Percentiles rank a stretch among this genome's conserved stretches.
Evolutionary conservation across 73 alveolate genomes (phyloP).

Genomic region (Chromera velia): DNA sequence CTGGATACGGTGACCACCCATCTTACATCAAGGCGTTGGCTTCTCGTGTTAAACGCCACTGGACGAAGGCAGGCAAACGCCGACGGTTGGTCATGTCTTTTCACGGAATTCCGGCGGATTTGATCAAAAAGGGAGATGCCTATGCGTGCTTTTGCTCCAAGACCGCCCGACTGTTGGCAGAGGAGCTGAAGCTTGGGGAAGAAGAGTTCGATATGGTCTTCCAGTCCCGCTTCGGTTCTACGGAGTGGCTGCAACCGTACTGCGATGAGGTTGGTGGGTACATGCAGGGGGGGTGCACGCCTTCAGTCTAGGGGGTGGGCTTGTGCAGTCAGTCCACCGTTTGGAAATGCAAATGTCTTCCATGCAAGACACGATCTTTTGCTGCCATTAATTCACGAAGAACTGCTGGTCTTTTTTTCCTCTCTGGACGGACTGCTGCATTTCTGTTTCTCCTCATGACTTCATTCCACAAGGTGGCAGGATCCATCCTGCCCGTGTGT

Average conservation of each 20-base stretch:
- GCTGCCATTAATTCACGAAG: too few species aligned
- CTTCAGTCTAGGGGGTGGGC: too few species aligned
- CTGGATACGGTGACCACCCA: not conserved
- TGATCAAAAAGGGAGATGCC: not conserved
- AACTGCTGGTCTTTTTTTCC: too few species aligned
- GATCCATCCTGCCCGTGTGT: too few species aligned
- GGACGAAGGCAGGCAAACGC: not conserved
- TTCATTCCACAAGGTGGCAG: too few species aligned
- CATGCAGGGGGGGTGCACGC: too few species aligned
- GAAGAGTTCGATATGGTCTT: not conserved
- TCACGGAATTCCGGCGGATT: not conserved
- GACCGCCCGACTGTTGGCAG: not conserved
- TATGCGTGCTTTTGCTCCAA: not conserved
- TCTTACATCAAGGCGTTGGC: not conserved
- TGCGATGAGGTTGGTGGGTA: not conserved
- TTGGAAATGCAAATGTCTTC: too few species aligned
- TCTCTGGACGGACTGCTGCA: too few species aligned
- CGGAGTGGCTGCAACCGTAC: not conserved
- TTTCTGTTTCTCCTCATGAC: too few species aligned
- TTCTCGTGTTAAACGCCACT: not conserved
- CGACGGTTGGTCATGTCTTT: not conserved
- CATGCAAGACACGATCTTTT: too few species aligned
- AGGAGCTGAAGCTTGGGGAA: not conserved
- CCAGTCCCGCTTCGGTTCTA: not conserved
- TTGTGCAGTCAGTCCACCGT: too few species aligned